Conservation (phyloP, 106 monocot species). For the Allium cepa region DNA sequence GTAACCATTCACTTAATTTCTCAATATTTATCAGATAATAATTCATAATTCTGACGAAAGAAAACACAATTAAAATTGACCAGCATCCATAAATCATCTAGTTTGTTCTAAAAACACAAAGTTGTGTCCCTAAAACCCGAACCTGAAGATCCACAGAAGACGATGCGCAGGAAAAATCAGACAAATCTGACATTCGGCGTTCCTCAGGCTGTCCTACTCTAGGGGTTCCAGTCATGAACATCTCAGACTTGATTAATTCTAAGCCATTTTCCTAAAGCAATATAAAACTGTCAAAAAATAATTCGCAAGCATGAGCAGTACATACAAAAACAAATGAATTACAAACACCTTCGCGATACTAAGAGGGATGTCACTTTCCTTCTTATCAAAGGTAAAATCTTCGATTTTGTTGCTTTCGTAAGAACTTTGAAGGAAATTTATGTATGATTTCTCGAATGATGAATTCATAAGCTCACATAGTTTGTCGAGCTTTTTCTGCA, state of each 20-base stretch:
- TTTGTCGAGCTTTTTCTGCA: slow-evolving; percentile 86
- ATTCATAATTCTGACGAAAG: too few species aligned
- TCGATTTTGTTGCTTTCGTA: slow-evolving; percentile 7
- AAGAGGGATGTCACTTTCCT: slow-evolving; percentile 13
- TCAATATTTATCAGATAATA: too few species aligned
- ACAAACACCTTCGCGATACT: slow-evolving; percentile 14
- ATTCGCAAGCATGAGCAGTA: neutral
- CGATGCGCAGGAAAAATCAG: slow-evolving; percentile 64
- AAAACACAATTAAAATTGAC: too few species aligned
- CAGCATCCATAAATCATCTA: too few species aligned
- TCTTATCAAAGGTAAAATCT: neutral
- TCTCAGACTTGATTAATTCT: slow-evolving; percentile 22
- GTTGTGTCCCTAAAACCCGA: neutral
- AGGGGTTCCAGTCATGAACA: slow-evolving; percentile 2
- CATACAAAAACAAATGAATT: neutral
- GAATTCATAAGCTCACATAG: slow-evolving; percentile 60
- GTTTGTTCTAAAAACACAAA: too few species aligned
- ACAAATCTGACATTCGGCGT: slow-evolving; percentile 87
- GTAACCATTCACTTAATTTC: too few species aligned
- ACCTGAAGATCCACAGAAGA: slow-evolving; percentile 79
- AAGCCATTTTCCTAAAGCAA: slow-evolving; percentile 22
- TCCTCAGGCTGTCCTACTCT: slow-evolving; percentile 60
- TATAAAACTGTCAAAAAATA: neutral
- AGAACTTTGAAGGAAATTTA: neutral
- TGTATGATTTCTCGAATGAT: slow-evolving; percentile 7